phyloP scores from a whole-genome alignment of 768 basidiomycete species.

The Kwoniella dejecticola region DNA sequence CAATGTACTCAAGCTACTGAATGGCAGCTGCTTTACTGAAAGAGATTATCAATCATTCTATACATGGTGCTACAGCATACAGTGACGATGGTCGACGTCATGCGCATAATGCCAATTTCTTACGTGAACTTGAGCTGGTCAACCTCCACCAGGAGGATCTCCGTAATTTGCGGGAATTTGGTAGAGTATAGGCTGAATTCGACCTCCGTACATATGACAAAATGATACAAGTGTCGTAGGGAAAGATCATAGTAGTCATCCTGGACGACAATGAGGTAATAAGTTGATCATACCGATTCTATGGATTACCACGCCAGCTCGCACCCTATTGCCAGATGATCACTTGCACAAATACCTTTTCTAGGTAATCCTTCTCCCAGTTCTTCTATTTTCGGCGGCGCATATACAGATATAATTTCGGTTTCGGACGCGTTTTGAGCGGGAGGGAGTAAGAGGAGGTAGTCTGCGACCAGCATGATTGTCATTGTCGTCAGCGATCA shows the following conservation, averaged over 20 bases:
- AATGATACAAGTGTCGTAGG: too few species aligned
- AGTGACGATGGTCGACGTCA: conserved; percentile 5
- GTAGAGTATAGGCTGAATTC: too few species aligned
- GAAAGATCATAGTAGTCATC: too few species aligned
- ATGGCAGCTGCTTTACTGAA: too few species aligned
- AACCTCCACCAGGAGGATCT: conserved; percentile 3
- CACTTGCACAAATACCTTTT: conserved; percentile 75
- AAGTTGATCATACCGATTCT: too few species aligned
- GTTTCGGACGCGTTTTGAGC: conserved; percentile 27
- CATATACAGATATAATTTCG: conserved; percentile 63
- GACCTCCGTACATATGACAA: too few species aligned
- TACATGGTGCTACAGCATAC: too few species aligned
- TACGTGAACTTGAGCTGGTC: background rate
- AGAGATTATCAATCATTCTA: too few species aligned
- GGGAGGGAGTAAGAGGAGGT: conserved; percentile 70
- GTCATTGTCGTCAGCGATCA: too few species aligned
- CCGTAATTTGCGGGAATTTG: conserved; percentile 1
- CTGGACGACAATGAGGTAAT: too few species aligned
- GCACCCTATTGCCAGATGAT: conserved; percentile 78
- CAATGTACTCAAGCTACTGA: too few species aligned
- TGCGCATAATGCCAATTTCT: background rate
- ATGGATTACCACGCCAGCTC: conserved; percentile 56
- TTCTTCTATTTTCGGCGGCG: conserved; percentile 64
- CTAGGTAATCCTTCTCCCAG: conserved; percentile 77
- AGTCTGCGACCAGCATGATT: conserved; percentile 65